Percentiles rank a stretch among this genome's conserved stretches.
These are phyloP conservation scores for Coffea humblotiana DNA, from an alignment of 305 asterid species.

Conservation along the genomic window DNA sequence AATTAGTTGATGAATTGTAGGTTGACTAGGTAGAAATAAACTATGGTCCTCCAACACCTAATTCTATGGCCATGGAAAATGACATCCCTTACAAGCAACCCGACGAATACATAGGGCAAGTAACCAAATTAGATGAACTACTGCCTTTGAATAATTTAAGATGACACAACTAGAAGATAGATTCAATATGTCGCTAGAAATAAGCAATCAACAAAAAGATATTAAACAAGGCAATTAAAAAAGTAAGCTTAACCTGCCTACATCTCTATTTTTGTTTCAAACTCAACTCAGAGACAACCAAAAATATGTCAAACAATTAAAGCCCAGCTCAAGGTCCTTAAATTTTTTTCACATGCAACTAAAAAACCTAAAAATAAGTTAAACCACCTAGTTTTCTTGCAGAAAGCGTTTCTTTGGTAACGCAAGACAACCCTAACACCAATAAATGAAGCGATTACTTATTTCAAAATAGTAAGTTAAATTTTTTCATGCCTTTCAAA, in stretches of 20 bases:
- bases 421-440: background rate
- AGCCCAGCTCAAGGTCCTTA: background rate
- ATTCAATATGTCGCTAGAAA: background rate
- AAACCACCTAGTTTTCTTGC: background rate
- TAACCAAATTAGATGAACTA: background rate
- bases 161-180: background rate
- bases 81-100: background rate
- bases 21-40: background rate
- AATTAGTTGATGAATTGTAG: background rate
- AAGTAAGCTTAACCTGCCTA: background rate
- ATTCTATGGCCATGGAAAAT: background rate
- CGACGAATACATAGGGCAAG: background rate
- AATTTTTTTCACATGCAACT: background rate
- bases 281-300: background rate
- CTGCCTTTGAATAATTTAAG: background rate
- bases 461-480: background rate
- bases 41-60: background rate
- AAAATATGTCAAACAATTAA: background rate
- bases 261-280: background rate
- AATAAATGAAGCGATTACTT: background rate
- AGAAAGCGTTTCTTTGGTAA: background rate
- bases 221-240: background rate
- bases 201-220: background rate
- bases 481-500: slow-evolving; percentile 23
- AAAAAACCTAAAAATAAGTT: background rate